Evolutionary conservation across 2,329 filamentous ascomycete genomes (phyloP).

Genomic region (Aspergillus niger): DNA sequence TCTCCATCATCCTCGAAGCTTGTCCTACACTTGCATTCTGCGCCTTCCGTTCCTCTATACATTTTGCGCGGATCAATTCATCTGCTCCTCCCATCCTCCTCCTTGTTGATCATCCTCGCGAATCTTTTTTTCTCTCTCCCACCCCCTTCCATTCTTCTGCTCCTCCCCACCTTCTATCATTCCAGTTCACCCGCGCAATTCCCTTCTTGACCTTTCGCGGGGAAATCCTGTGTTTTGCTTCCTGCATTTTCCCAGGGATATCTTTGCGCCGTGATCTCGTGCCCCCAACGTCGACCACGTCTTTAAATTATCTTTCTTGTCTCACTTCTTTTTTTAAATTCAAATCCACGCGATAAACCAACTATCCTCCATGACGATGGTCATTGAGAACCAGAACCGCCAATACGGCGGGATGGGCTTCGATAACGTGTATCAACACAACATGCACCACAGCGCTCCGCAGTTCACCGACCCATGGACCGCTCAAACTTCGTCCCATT

Average conservation of each 20-base stretch:
- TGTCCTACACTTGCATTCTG: neutral
- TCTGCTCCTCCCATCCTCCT: neutral
- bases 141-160: conserved; percentile 4
- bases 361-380: conserved; percentile 79
- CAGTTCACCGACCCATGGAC: conserved; percentile 92
- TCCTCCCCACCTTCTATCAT: conserved; percentile 3
- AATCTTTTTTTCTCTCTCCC: conserved; percentile 2
- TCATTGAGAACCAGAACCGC: conserved; percentile 85
- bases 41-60: conserved; percentile 12
- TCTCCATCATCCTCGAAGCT: conserved; percentile 10
- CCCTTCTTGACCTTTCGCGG: conserved; percentile 1
- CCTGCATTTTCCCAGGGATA: conserved; percentile 8
- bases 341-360: conserved; percentile 1
- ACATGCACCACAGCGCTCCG: conserved; percentile 63
- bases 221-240: conserved; percentile 2
- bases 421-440: conserved; percentile 71
- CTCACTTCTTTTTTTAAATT: neutral
- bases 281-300: conserved; percentile 7
- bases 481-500: conserved; percentile 56
- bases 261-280: conserved; percentile 4
- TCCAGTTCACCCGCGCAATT: neutral
- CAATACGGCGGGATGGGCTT: conserved; percentile 77
- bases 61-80: conserved; percentile 18
- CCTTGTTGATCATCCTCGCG: conserved; percentile 16
- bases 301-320: conserved; percentile 3